Base-by-base conservation (phyloP, 1,284 basidiomycete genomes). In the Coniferiporia weirii region DNA sequence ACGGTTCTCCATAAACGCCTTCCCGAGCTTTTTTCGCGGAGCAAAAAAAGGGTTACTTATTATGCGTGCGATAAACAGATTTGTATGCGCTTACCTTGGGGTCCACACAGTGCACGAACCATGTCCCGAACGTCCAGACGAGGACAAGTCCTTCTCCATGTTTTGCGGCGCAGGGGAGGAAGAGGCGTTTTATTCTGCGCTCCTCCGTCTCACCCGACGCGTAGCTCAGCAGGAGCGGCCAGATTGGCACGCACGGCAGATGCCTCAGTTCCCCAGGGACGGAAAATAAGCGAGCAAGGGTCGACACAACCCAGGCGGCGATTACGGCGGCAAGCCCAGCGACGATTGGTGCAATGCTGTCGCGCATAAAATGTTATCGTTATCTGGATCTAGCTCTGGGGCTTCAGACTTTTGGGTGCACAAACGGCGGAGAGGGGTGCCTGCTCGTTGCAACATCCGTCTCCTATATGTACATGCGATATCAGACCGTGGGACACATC, bases 41-140 rank as follows among this genome's bases (percentile, higher is more conserved):
- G 40, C 1, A 54, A 34, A 61, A n/a, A 27, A 27, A 27, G 27
- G 27, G 27, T 27, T 27, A 27, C 2, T 27, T 3, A 27, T 27
- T 27, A 27, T 27, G 27, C 27, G 27, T 5, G 27, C 27, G 27
- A 27, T 27, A 27, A 5, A n/a, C n/a, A n/a, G n/a, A n/a, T n/a
- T 5, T 27, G 27, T 27, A 27, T 5, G 27, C 27, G 27, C 27
- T 27, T 40, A 65, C 66, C 54, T 67, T 63, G 10, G 49, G 65
- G 63, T 57, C 69, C 60, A 64, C 53, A 57, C 67, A 60, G 44
- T 69, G 67, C 19, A 68, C 65, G 19, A 68, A 66, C 67, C 68
- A 68, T 38, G 54, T 47, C 8, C 66, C 67, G 15, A 69, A 58
- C 4, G 63, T 63, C 36, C 59, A 69, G 19, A 68, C 63, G 10